Evolutionary conservation across 495 filamentous ascomycete genomes (phyloP).

Genomic region (Talaromyces liani): DNA sequence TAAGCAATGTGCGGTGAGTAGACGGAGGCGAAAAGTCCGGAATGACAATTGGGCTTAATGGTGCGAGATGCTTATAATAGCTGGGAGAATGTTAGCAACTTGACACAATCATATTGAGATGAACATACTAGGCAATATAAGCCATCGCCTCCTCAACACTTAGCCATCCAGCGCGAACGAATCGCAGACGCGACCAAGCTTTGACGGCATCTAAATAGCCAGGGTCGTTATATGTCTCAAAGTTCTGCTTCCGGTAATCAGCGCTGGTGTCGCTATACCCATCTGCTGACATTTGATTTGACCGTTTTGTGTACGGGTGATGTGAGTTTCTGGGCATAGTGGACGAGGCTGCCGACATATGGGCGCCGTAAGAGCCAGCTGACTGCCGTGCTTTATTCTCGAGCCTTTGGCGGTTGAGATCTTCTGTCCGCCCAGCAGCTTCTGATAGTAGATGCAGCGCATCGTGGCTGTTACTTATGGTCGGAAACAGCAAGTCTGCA

Average conservation of each 20-base stretch:
- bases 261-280: conserved; percentile 24
- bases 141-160: conserved; percentile 85
- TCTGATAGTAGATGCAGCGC: conserved; percentile 54
- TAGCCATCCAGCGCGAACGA: conserved; percentile 94
- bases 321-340: conserved; percentile 23
- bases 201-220: conserved; percentile 57
- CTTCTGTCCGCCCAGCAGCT: conserved; percentile 47
- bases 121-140: conserved; percentile 79
- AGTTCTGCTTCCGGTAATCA: conserved; percentile 22
- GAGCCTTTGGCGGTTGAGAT: conserved; percentile 34
- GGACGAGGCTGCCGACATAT: not conserved
- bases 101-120: not conserved
- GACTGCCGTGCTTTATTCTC: conserved; percentile 35
- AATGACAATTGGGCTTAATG: conserved; percentile 84
- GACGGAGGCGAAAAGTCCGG: conserved; percentile 71
- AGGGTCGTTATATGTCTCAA: conserved; percentile 23
- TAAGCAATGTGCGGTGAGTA: conserved; percentile 68
- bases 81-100: conserved; percentile 29
- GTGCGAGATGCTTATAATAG: conserved; percentile 84
- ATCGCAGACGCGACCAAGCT: conserved; percentile 83
- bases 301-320: conserved; percentile 29
- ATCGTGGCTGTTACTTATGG: conserved; percentile 53
- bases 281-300: conserved; percentile 25
- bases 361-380: conserved; percentile 26
- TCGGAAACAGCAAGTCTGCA: conserved; percentile 47